phyloP scores from a whole-genome alignment of 2,329 filamentous ascomycete genomes.

The Alternaria sp. region DNA sequence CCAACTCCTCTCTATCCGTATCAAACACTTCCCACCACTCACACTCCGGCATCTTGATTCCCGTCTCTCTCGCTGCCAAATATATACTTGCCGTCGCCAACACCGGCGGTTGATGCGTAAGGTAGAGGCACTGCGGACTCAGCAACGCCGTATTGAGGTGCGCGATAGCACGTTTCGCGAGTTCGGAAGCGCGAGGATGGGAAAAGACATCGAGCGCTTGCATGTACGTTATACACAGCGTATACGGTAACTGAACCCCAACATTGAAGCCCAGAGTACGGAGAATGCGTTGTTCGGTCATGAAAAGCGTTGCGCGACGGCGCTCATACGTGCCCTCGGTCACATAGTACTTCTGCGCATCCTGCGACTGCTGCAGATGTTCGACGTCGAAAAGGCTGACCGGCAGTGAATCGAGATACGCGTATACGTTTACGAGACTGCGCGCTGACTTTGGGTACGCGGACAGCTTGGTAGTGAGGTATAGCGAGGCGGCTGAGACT shows the following conservation, averaged over 20 bases:
- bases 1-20: slow-evolving; percentile 90
- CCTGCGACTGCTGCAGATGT: slow-evolving; percentile 32
- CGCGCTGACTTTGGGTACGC: slow-evolving; percentile 77
- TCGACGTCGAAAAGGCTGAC: slow-evolving; percentile 63
- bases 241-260: slow-evolving; percentile 84
- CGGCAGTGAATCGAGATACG: slow-evolving; percentile 74
- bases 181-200: slow-evolving; percentile 54
- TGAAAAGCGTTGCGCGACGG: slow-evolving; percentile 69
- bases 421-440: slow-evolving; percentile 84
- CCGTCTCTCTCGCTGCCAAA: slow-evolving; percentile 79
- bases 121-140: slow-evolving; percentile 86
- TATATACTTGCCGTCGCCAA: slow-evolving; percentile 91
- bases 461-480: slow-evolving; percentile 83
- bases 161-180: slow-evolving; percentile 72
- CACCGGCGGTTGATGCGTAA: slow-evolving; percentile 88
- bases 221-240: slow-evolving; percentile 88
- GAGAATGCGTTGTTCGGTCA: slow-evolving; percentile 80
- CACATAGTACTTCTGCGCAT: slow-evolving; percentile 62
- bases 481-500: slow-evolving; percentile 81
- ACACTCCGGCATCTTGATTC: slow-evolving; percentile 78
- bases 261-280: slow-evolving; percentile 80
- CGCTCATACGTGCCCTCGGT: slow-evolving; percentile 74
- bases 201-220: slow-evolving; percentile 80
- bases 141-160: slow-evolving; percentile 88
- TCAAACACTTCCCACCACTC: slow-evolving; percentile 99